Evolutionary conservation across 2,329 filamentous ascomycete species (phyloP).

Genomic region (Stagonosporopsis tanaceti): DNA sequence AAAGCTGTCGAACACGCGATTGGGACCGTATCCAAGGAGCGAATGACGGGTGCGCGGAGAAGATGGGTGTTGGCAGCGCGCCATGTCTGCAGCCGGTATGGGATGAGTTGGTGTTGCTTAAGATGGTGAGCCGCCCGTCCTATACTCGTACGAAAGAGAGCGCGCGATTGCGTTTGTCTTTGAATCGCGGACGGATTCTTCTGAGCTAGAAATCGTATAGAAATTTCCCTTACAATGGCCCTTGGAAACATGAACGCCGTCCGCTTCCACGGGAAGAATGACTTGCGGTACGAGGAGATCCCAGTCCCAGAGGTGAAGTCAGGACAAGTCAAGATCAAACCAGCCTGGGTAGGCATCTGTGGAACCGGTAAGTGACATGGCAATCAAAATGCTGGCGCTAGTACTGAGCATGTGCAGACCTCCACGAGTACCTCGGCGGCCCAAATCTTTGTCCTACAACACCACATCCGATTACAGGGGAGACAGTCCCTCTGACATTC

Average conservation of each 20-base stretch:
- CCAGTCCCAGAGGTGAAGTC: conserved; percentile 50
- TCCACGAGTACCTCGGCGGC: conserved; percentile 60
- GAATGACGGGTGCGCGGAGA: conserved; percentile 16
- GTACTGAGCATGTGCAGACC: conserved; percentile 32
- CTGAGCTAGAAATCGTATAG: neutral
- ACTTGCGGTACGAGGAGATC: conserved; percentile 55
- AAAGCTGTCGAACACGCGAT: conserved; percentile 18
- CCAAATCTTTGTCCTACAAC: conserved; percentile 59
- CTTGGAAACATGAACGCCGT: conserved; percentile 55
- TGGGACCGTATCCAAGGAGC: conserved; percentile 4
- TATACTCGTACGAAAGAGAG: neutral
- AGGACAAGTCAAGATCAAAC: conserved; percentile 54
- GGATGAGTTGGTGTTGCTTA: neutral
- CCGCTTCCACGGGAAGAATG: conserved; percentile 55
- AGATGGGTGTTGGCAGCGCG: neutral
- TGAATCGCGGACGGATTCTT: neutral
- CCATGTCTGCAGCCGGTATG: conserved; percentile 8
- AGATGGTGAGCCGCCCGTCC: neutral
- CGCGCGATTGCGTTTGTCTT: neutral
- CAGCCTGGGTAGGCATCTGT: conserved; percentile 55
- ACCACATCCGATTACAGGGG: conserved; percentile 64
- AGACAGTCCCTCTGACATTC: conserved; percentile 60
- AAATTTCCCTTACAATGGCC: conserved; percentile 23
- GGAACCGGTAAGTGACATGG: conserved; percentile 26
- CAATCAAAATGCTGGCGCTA: neutral